Base-by-base conservation (phyloP, 1,139 yeast genomes). In the Yueomyces sp. region DNA sequence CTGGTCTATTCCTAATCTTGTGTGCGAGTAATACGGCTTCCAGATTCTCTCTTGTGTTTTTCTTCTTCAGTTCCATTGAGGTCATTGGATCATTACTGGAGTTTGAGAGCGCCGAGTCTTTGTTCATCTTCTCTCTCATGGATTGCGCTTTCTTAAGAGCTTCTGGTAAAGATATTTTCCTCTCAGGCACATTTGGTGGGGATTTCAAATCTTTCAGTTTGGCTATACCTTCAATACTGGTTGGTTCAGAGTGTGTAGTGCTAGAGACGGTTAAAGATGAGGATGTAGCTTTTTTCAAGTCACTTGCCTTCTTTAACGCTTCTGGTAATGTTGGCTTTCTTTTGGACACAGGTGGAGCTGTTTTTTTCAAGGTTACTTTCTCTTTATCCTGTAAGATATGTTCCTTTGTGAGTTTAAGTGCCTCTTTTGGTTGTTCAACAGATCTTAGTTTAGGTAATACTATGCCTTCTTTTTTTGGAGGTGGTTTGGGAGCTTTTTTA, bases 91-190 rank as follows among this genome's bases (percentile, higher is more conserved):
- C 34, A 7, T 4, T n/a, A 19, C 36, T 11, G 28, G n/a, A 9
- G n/a, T 39, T 37, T 29, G 8, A 6, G 9, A 6, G 8, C 6
- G 31, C 8, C 9, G 31, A 29, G 28, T 28, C 9, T 36, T 39
- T 36, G 37, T 36, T 32, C 37, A 36, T 37, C 50, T 58, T 40
- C 12, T 42, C 38, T 41, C 52, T 61, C 44, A 63, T 42, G 19
- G 47, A 45, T 39, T 50, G 52, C 3, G 56, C 56, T 36, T 48
- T 54, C 37, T 46, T 49, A 27, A 60, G 45, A 0, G 65, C 66
- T 41, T 62, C 66, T 3, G 64, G 63, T 42, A 55, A 43, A 0
- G 63, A 56, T 2, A 53, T 49, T 32, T 57, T 59, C 27, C 62
- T 50, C 30, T 44, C 36, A 2, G 62, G 61, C 2, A 55, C 46